Percentiles rank a stretch among this genome's conserved stretches.
phyloP scores from a whole-genome alignment of 2,329 filamentous ascomycete genomes.

The Chrysoporthe deuterocubensis region DNA sequence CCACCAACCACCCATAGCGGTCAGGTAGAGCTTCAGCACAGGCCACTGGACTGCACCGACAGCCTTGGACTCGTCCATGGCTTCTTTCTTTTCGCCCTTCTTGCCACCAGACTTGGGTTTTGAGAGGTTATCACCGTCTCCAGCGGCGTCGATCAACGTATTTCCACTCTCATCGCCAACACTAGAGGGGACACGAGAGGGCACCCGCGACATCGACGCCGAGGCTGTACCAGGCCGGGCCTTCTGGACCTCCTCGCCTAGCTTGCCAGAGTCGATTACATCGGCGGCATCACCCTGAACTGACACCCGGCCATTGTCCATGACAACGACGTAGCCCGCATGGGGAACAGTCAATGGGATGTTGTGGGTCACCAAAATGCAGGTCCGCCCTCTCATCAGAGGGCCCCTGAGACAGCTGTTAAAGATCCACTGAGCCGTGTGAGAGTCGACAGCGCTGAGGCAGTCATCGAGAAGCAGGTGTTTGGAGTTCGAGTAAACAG shows the following conservation, averaged over 20 bases:
- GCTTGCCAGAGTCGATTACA: slow-evolving; percentile 82
- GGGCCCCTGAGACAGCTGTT: slow-evolving; percentile 88
- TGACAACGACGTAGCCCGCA: slow-evolving; percentile 78
- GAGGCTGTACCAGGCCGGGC: slow-evolving; percentile 76
- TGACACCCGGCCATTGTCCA: slow-evolving; percentile 83
- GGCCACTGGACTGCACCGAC: slow-evolving; percentile 85
- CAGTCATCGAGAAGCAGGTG: slow-evolving; percentile 94
- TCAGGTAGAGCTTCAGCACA: slow-evolving; percentile 84
- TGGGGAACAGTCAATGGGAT: slow-evolving; percentile 82
- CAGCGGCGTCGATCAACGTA: slow-evolving; percentile 57
- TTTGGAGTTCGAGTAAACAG: slow-evolving; percentile 92
- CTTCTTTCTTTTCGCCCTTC: slow-evolving; percentile 52
- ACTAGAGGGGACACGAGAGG: slow-evolving; percentile 79
- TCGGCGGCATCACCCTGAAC: slow-evolving; percentile 78
- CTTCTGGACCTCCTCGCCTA: slow-evolving; percentile 82
- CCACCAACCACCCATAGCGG: slow-evolving; percentile 93
- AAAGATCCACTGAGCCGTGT: slow-evolving; percentile 98
- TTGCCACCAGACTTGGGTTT: slow-evolving; percentile 51
- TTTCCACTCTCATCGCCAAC: slow-evolving; percentile 66
- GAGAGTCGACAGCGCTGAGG: slow-evolving; percentile 93
- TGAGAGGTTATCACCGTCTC: slow-evolving; percentile 51
- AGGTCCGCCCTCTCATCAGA: slow-evolving; percentile 86
- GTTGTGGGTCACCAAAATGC: slow-evolving; percentile 95
- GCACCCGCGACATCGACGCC: slow-evolving; percentile 69
- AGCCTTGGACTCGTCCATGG: slow-evolving; percentile 77